Conservation (phyloP, 2,329 filamentous ascomycete genomes). For the Penicillium janthinellum region DNA sequence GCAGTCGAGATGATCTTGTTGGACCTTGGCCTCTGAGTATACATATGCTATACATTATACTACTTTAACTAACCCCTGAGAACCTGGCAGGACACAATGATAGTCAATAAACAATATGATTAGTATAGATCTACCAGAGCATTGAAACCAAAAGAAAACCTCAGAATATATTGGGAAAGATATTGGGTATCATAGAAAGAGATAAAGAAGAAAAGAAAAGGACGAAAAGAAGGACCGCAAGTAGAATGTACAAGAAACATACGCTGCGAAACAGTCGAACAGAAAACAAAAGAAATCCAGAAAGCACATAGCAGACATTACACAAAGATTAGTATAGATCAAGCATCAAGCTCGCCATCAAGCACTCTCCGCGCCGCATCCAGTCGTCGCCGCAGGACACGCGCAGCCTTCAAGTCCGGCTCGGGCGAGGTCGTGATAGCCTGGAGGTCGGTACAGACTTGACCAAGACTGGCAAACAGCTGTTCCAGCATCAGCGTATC, state of each 20-base stretch:
- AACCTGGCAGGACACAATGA: background rate
- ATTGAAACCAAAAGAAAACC: constrained; percentile 3
- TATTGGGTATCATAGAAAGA: constrained; percentile 27
- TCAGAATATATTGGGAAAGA: constrained; percentile 4
- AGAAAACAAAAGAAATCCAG: background rate
- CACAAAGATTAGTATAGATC: constrained; percentile 9
- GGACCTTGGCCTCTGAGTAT: too few species aligned
- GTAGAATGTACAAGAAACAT: constrained; percentile 9
- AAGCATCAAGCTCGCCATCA: constrained; percentile 64
- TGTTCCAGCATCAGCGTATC: constrained; percentile 60
- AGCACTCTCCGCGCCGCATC: constrained; percentile 73
- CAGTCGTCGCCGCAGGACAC: constrained; percentile 67
- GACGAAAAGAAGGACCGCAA: constrained; percentile 9
- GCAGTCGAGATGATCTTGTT: too few species aligned
- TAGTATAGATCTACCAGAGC: constrained; percentile 7
- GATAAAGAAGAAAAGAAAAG: constrained; percentile 1
- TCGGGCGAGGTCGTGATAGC: constrained; percentile 53
- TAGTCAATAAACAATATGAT: background rate
- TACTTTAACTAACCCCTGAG: too few species aligned
- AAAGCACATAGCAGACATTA: background rate
- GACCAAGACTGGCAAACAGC: constrained; percentile 53
- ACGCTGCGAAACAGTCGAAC: background rate
- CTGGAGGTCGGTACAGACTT: constrained; percentile 56
- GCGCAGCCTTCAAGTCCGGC: constrained; percentile 58
- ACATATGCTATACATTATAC: too few species aligned